Evolutionary conservation across 495 filamentous ascomycete genomes (phyloP), one percentile per base, ranked within the genome.

Genomic region (Pyronema omphalodes): DNA sequence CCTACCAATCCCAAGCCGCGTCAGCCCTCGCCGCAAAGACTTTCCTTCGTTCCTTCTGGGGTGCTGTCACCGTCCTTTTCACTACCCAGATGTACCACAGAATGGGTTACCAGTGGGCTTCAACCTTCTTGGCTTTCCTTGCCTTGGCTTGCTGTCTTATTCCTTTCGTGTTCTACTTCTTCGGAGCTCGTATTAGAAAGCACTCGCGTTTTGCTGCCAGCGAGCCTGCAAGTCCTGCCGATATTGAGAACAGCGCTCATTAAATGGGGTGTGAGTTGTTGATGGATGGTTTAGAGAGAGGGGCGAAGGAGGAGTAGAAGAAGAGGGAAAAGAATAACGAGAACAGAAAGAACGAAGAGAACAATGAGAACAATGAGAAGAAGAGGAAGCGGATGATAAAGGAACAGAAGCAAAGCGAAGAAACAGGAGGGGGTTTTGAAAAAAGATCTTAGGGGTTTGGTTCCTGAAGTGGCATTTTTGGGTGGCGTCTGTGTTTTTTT

Each of bases 11-110:
- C 64, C 82, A 86, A 68, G 85, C 85, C n/a, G 84, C 85, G 0
- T 84, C 80, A 6, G 84, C 84, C 0, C 74, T 89, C n/a, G 84
- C 84, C 1, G 84, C 84, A 46, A 88, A 88, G 69, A 88, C 84
- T 0, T 87, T 76, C 61, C 70, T 91, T 43, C 76, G 85, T 6
- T 81, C 76, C 7, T 80, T 87, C 66, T 91, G 82, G 82, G 85
- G 85, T 58, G 84, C 83, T 0, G 73, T 67, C 8, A 75, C 76
- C 0, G 83, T 88, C 0, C 71, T 91, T 0, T 88, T 91, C 69
- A 88, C 85, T 0, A 71, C 74, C 46, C 83, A 88, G 67, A 87
- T 91, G 84, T 88, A 85, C 61, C 60, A 73, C 44, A 71, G 77
- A 11, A 70, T 88, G 9, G 79, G 78, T 14, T 75, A 83, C 67